Evolutionary conservation across 768 basidiomycete species (phyloP), one percentile per base, ranked within the genome.

Genomic region (Boletus vermiculosoides): DNA sequence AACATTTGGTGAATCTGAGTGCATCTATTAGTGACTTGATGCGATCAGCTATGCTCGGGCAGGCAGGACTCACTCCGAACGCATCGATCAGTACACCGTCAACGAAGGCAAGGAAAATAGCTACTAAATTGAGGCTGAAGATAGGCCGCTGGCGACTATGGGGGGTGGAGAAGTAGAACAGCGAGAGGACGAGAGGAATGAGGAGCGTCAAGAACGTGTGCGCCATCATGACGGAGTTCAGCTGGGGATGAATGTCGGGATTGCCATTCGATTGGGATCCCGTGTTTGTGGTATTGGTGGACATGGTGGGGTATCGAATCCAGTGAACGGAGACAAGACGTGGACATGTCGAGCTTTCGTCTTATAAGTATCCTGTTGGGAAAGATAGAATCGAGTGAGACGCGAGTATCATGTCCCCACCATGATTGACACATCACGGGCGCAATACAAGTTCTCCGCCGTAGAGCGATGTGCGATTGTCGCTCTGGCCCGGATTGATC

Each of bases 1-100:
- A 71, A 50, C n/a, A 73, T 54, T 3, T 45, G 25, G 22, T 68
- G 63, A 12, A 72, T 54, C 69, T 72, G 54, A 20, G 33, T 23
- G 30, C 2, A 8, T 28, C n/a, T 20, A 45, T 40, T 4, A 40
- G 39, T 34, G 3, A 36, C 18, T 37, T 16, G 2, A 37, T 37
- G 34, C 5, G 20, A 15, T 28, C n/a, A 41, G 5, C 30, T 23
- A n/a, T 25, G 11, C 13, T 33, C 13, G 20, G 20, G 15, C 8
- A 39, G 12, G 7, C 33, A 13, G 6, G 5, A 45, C 58, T 59
- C 42, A 66, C 64, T 15, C 44, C 58, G 20, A 53, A 34, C 20
- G 37, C 39, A 18, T 65, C 64, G 18, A 53, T 50, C 40, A 66
- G 22, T 11, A 52, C 23, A 16, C 65, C 65, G n/a, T 52, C 54